Percentiles rank a stretch among this genome's conserved stretches.
These are phyloP conservation scores for Emergomyces africanus DNA, from an alignment of 2,329 filamentous ascomycete genomes.

Conservation along the genomic window DNA sequence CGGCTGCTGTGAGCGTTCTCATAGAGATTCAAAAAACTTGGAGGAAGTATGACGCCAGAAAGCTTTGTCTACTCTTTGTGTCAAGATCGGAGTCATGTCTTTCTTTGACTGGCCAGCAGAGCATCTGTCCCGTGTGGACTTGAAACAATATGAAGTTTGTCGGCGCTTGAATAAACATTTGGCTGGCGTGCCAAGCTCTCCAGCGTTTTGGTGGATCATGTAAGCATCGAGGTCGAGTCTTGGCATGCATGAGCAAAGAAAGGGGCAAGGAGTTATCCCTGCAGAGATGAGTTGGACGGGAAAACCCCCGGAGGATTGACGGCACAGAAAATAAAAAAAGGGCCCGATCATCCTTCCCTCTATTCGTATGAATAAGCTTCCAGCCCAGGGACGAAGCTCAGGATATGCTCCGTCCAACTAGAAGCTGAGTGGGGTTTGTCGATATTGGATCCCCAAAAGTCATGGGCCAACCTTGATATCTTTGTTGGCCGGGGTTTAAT, in stretches of 20 bases:
- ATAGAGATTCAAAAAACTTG: not conserved
- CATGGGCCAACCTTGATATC: too few species aligned
- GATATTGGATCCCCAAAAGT: too few species aligned
- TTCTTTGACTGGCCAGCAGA: not conserved
- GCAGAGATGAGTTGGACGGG: not conserved
- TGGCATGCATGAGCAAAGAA: not conserved
- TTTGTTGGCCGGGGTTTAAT: too few species aligned
- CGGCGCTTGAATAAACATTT: not conserved
- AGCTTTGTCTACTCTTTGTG: not conserved
- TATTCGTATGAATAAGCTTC: not conserved
- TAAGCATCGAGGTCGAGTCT: not conserved
- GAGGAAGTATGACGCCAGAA: not conserved
- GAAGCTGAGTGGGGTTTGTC: not conserved
- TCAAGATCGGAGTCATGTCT: not conserved
- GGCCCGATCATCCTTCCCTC: too few species aligned
- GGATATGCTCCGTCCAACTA: not conserved
- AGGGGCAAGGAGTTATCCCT: too few species aligned
- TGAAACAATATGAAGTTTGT: not conserved
- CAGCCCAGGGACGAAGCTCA: not conserved
- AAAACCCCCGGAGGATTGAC: not conserved
- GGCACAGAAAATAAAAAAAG: not conserved
- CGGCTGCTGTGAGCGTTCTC: not conserved
- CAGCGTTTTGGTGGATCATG: not conserved
- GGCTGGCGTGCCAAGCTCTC: not conserved
- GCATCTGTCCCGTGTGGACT: not conserved